phyloP scores from a whole-genome alignment of 2,329 filamentous ascomycete species.

The Penicillium frequentans region DNA sequence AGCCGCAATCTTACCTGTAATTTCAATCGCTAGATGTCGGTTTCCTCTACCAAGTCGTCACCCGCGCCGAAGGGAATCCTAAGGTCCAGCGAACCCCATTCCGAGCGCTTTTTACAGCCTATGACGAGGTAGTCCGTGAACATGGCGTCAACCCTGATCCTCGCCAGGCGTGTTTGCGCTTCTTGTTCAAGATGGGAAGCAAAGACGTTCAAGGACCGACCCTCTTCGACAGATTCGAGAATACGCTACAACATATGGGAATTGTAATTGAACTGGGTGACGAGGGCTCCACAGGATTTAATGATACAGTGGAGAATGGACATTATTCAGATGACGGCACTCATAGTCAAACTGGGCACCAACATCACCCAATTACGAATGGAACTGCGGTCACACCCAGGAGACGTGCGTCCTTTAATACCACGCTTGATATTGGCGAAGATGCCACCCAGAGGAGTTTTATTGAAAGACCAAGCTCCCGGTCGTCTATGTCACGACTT shows the following conservation, averaged over 20 bases:
- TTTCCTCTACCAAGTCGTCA: conserved; percentile 74
- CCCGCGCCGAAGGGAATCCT: conserved; percentile 66
- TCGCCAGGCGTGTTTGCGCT: conserved; percentile 72
- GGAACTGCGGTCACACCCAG: conserved; percentile 31
- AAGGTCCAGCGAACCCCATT: conserved; percentile 67
- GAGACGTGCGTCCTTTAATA: conserved; percentile 57
- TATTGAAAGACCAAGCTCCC: conserved; percentile 41
- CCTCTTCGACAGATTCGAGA: conserved; percentile 69
- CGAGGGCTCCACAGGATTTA: conserved; percentile 40
- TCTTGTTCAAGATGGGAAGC: conserved; percentile 76
- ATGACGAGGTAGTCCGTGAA: conserved; percentile 71
- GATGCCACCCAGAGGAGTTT: conserved; percentile 50
- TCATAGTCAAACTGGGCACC: conserved; percentile 18
- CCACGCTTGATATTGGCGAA: conserved; percentile 51
- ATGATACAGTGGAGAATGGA: conserved; percentile 33
- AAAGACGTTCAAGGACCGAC: conserved; percentile 54
- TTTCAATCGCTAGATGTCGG: conserved; percentile 63
- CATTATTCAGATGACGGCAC: conserved; percentile 25
- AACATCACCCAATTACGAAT: conserved; percentile 24
- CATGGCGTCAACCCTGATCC: conserved; percentile 70
- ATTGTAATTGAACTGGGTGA: conserved; percentile 67
- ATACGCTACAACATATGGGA: conserved; percentile 66
- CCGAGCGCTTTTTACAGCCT: conserved; percentile 76
- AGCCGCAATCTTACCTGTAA: background rate
- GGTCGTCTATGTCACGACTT: conserved; percentile 45